Evolutionary conservation across 2,329 filamentous ascomycete genomes (phyloP), one percentile per base, ranked within the genome.

Genomic region (Whalleya microplaca): DNA sequence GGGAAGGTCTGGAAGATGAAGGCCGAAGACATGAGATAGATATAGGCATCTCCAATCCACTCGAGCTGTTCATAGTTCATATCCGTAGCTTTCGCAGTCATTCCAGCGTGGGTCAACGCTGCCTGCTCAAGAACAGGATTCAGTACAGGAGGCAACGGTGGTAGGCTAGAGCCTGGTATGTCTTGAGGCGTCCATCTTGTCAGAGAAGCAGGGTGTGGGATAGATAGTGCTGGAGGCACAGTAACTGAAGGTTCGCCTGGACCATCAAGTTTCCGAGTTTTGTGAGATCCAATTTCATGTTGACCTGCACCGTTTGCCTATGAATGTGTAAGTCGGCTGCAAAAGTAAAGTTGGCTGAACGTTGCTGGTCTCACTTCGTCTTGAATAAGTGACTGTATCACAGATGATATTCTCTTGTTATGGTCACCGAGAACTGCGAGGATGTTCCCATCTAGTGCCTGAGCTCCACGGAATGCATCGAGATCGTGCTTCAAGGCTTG

Each of bases 1-100:
- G 81, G 80, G 67, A 93, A 95, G 8, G 85, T 90, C 55, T 86
- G 78, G 72, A 86, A 91, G 57, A 98, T 89, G 49, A 96, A 80
- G 18, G 85, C 83, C 0, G 90, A 87, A 5, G 92, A 85, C 45
- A 92, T 85, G 49, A 92, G 75, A 68, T 96, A 90, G 49, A 96
- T 78, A 66, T 94, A 94, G 19, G 91, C 89, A 71, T 98, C 94
- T 6, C 94, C 94, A 7, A 96, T 80, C 76, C 94, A 92, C 73
- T 98, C 94, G 6, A 97, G 84, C 18, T 85, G 84, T 68, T 97
- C 93, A 72, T 97, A 97, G 66, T 79, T 82, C 50, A 77, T 70
- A 44, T 77, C 74, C 27, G 68, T 67, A 48, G 72, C 65, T 18
- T 57, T 73, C 21, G 68, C 64, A 2, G 66, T 67, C 51, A 77